phyloP scores from a whole-genome alignment of 257 asterid genomes.

The Paraleonurus japonicus region DNA sequence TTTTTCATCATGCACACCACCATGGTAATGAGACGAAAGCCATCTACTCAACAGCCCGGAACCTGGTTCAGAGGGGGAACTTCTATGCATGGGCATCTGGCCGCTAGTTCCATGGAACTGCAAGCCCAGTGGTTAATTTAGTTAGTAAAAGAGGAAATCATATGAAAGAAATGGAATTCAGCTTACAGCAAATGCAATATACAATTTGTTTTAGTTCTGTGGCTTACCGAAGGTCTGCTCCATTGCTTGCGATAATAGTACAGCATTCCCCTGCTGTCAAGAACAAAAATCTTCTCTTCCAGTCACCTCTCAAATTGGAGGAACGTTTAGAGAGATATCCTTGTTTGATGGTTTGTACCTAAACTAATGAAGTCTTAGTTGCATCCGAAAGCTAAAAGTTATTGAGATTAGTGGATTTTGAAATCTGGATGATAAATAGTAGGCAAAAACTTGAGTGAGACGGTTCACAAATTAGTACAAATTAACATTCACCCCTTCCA shows the following conservation, averaged over 20 bases:
- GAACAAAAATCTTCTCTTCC: constrained; percentile 94
- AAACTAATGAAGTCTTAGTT: constrained; percentile 65
- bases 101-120: constrained; percentile 60
- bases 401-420: neutral
- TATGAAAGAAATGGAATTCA: constrained; percentile 12
- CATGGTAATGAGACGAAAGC: constrained; percentile 93
- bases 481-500: no score
- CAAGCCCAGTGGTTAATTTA: constrained; percentile 22
- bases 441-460: no score
- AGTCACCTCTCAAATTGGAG: constrained; percentile 81
- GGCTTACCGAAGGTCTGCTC: constrained; percentile 67
- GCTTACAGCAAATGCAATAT: neutral
- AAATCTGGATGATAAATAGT: neutral
- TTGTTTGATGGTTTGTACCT: constrained; percentile 88
- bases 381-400: constrained; percentile 22
- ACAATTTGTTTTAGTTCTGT: constrained; percentile 22
- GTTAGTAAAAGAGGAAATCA: constrained; percentile 30
- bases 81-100: constrained; percentile 44
- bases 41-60: constrained; percentile 78
- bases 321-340: constrained; percentile 78
- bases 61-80: constrained; percentile 60
- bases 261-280: constrained; percentile 75
- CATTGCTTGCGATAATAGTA: constrained; percentile 81
- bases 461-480: no score
- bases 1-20: constrained; percentile 74